phyloP scores from a whole-genome alignment of 768 basidiomycete species.

The Lactarius hengduanensis region DNA sequence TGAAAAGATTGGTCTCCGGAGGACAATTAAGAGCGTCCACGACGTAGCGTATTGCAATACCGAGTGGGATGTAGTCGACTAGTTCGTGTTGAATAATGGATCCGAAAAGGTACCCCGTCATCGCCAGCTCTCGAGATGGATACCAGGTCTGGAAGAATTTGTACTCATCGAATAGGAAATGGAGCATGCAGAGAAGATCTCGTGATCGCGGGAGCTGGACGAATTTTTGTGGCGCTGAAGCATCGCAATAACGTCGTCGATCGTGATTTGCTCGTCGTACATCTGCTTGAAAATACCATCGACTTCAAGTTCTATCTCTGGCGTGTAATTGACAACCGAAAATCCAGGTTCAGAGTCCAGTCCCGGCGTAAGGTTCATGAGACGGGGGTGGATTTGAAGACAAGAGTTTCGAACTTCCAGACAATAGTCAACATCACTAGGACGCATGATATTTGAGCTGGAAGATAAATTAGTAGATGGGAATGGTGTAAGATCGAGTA shows the following conservation, averaged over 20 bases:
- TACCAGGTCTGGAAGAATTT: slow-evolving; percentile 98
- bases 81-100: slow-evolving; percentile 92
- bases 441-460: slow-evolving; percentile 71
- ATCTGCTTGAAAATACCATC: slow-evolving; percentile 96
- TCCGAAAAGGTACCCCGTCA: slow-evolving; percentile 96
- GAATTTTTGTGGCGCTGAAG: slow-evolving; percentile 86
- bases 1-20: slow-evolving; percentile 90
- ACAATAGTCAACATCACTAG: slow-evolving; percentile 81
- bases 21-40: slow-evolving; percentile 90
- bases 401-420: slow-evolving; percentile 91
- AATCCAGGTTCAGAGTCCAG: slow-evolving; percentile 90
- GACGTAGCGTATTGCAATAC: slow-evolving; percentile 95
- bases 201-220: slow-evolving; percentile 80
- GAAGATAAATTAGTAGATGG: slow-evolving; percentile 14
- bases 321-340: slow-evolving; percentile 79
- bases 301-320: slow-evolving; percentile 90
- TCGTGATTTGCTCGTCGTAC: slow-evolving; percentile 93
- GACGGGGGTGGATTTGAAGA: slow-evolving; percentile 91
- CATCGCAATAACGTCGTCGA: slow-evolving; percentile 90
- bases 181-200: slow-evolving; percentile 99
- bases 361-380: slow-evolving; percentile 89
- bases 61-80: slow-evolving; percentile 90
- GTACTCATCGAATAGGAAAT: slow-evolving; percentile 99
- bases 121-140: slow-evolving; percentile 87
- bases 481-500: slow-evolving; percentile 15